Conservation (phyloP, 1,284 basidiomycete species). For the Omphalotus olearius region DNA sequence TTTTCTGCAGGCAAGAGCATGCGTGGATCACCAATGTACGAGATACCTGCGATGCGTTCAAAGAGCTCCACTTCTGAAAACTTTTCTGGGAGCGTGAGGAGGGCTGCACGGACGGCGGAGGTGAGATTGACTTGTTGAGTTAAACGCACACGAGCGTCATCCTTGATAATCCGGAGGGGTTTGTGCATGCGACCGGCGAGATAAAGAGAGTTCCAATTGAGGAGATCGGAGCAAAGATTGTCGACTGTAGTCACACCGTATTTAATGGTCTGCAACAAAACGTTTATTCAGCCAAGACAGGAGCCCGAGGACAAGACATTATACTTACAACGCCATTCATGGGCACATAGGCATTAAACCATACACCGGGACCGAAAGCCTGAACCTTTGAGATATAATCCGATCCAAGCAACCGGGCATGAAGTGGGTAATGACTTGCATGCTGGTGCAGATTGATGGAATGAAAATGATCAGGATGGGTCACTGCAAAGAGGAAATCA, state of each 20-base stretch:
- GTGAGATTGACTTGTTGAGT: conserved; percentile 93
- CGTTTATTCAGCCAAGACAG: conserved; percentile 13
- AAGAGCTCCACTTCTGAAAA: conserved; percentile 85
- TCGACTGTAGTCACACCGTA: conserved; percentile 97
- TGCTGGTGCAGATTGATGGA: conserved; percentile 90
- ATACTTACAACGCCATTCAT: conserved; percentile 77
- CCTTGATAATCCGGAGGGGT: conserved; percentile 85
- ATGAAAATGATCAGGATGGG: conserved; percentile 90
- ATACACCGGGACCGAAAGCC: conserved; percentile 82
- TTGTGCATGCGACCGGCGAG: conserved; percentile 97
- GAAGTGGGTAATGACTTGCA: conserved; percentile 86
- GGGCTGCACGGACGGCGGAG: conserved; percentile 82
- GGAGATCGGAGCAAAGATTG: conserved; percentile 82
- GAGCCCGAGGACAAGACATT: neutral
- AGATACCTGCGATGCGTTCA: conserved; percentile 81
- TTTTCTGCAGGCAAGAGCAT: conserved; percentile 96
- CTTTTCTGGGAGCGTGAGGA: conserved; percentile 66
- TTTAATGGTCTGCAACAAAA: conserved; percentile 73
- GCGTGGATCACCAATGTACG: conserved; percentile 88
- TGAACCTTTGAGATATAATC: conserved; percentile 76
- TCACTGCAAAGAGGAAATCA: conserved; percentile 94
- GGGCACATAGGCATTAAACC: conserved; percentile 92
- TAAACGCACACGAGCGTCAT: conserved; percentile 84
- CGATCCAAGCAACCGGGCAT: conserved; percentile 78
- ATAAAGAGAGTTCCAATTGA: conserved; percentile 93